Base-by-base conservation (phyloP, 139 green algal species). In the Dunaliella sp. region DNA sequence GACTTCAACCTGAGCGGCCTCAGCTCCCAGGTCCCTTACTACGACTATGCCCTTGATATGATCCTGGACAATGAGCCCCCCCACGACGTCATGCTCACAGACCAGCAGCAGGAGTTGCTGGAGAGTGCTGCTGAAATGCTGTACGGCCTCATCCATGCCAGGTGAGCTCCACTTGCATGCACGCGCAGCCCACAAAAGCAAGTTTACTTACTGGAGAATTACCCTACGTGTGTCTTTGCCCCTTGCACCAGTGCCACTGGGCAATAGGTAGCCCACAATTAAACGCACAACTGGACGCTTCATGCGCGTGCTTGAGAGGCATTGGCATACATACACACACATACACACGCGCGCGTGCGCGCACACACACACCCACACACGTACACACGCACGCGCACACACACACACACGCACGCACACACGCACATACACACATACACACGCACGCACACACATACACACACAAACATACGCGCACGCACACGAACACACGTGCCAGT, bases 1-100 rank as follows among this genome's bases (percentile, higher is more conserved):
- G 97, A 98, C 88, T 99, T 99, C 92, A 99, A 99, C 87, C 91
- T 99, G 3, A 95, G 88, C 75, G 97, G 97, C 0, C 95, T 99
- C 16, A 95, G 91, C 86, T 93, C 88, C 2, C 94, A 97, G 87
- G 97, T 99, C 75, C 97, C 97, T 21, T 99, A 99, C 88, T 99
- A 99, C 83, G 97, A 99, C 84, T 98, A 98, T 82, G 97, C 97
- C 0, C 90, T 99, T 31, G 97, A 99, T 87, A 91, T 99, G 75
- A 98, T 99, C 36, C 87, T 99, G 33, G 97, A 99, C 83, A 93
- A 96, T 38, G 97, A 99, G 82, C 92, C 91, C 7, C 94, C 93
- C 16, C 94, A 94, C 73, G 92, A 95, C 33, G 95, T 96, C 25
- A 89, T 94, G 37, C 90, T 98, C 25, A 97, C 93, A 22, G 94